Evolutionary conservation across 2,329 filamentous ascomycete genomes (phyloP).

Genomic region (Purpureocillium takamizusanense): DNA sequence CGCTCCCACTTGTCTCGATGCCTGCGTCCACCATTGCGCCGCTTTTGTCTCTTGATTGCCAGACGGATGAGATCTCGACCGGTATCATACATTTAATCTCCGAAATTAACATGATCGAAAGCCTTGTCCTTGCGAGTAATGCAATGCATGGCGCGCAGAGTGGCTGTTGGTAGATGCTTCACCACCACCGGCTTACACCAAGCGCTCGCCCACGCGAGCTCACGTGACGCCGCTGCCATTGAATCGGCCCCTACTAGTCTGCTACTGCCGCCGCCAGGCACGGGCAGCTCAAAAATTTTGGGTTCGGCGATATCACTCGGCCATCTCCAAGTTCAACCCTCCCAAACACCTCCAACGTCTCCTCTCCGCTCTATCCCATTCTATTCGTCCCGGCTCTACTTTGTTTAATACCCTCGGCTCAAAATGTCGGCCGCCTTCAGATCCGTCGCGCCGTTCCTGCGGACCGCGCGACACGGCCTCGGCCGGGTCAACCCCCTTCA

Average conservation of each 20-base stretch:
- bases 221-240: background rate
- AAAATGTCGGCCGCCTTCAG: conserved; percentile 77
- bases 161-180: too few relatives aligned
- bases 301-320: background rate
- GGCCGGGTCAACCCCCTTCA: conserved; percentile 70
- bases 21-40: too few relatives aligned
- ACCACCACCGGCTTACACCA: too few relatives aligned
- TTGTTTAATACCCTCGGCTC: conserved; percentile 17
- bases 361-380: conserved; percentile 9
- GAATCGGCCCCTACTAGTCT: too few relatives aligned
- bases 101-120: too few relatives aligned
- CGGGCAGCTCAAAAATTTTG: conserved; percentile 21
- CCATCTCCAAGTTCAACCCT: background rate
- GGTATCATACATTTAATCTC: too few relatives aligned
- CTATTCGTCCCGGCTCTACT: conserved; percentile 16
- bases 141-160: too few relatives aligned
- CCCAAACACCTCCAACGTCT: conserved; percentile 8
- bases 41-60: too few relatives aligned
- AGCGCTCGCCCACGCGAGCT: background rate
- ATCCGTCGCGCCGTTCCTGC: conserved; percentile 68
- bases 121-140: too few relatives aligned
- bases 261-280: too few relatives aligned
- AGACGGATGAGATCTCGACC: too few relatives aligned
- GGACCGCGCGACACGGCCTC: conserved; percentile 70
- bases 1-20: too few relatives aligned